Percentiles rank a stretch among this genome's conserved stretches.
Evolutionary conservation across 2,329 filamentous ascomycete species (phyloP).

Genomic region (Curvularia sp.): DNA sequence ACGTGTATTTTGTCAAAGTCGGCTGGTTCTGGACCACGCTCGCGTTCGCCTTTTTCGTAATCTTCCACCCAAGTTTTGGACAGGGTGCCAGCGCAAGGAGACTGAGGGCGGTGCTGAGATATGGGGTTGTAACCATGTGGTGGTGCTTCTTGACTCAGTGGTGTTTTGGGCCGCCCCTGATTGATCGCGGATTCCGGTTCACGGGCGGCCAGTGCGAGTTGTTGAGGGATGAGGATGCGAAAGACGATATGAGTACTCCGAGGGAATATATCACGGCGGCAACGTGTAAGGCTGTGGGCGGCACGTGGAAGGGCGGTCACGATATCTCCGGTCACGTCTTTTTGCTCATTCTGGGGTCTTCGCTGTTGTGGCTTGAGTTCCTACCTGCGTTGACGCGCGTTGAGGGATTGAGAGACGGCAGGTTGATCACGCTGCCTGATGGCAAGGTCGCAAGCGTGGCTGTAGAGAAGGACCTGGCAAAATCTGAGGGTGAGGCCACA

Average conservation of each 20-base stretch:
- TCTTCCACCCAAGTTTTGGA: slow-evolving; percentile 68
- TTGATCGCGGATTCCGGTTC: slow-evolving; percentile 87
- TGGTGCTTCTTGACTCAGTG: slow-evolving; percentile 94
- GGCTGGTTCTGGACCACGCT: slow-evolving; percentile 91
- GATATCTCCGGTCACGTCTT: slow-evolving; percentile 97
- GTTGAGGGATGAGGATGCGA: slow-evolving; percentile 57
- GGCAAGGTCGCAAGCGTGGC: slow-evolving; percentile 63
- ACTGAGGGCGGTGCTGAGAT: slow-evolving; percentile 71
- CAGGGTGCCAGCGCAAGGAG: slow-evolving; percentile 53
- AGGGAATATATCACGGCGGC: slow-evolving; percentile 70
- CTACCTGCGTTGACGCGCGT: slow-evolving; percentile 64
- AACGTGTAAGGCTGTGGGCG: slow-evolving; percentile 82
- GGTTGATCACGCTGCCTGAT: slow-evolving; percentile 69
- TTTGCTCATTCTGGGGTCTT: slow-evolving; percentile 82
- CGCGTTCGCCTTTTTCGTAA: slow-evolving; percentile 73
- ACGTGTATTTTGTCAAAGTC: slow-evolving; percentile 90
- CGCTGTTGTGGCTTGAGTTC: slow-evolving; percentile 82
- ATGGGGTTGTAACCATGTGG: slow-evolving; percentile 72
- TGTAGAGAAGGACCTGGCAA: slow-evolving; percentile 49
- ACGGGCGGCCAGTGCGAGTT: slow-evolving; percentile 85
- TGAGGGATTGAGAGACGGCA: slow-evolving; percentile 63
- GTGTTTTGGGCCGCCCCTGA: slow-evolving; percentile 90
- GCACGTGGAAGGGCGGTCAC: slow-evolving; percentile 89
- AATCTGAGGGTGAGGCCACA: slow-evolving; percentile 50
- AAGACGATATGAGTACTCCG: slow-evolving; percentile 55